Evolutionary conservation across 768 basidiomycete species (phyloP), one percentile per base, ranked within the genome.

Genomic region (Lactifluus piperatus): DNA sequence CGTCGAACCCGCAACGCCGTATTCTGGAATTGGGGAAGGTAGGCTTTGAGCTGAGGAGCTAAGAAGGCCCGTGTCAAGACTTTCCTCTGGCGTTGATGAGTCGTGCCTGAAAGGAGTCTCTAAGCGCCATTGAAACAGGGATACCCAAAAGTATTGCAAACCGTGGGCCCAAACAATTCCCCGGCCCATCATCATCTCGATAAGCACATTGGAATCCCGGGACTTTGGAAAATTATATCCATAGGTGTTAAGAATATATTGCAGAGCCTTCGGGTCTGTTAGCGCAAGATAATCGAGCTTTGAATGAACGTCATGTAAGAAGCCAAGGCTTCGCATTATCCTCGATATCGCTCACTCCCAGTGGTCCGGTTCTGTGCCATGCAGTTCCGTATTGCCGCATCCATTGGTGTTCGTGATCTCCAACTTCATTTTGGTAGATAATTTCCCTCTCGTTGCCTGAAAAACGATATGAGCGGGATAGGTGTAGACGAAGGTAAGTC

Each of bases 1-100:
- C n/a, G n/a, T 29, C 51, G 37, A 24, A 5, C 57, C 51, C 48
- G 53, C 39, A 58, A 49, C 30, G 67, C 67, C 24, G 60, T 65
- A 5, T 51, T 47, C 24, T 66, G 66, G 48, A 73, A 73, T 9
- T 68, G 54, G 24, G 65, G 47, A 14, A 68, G 62, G 49, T 69
- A 72, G 4, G 65, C 59, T 32, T 66, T 60, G 26, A 70, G 51
- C 52, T 71, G 68, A 0, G 62, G 59, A 22, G 64, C 58, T 49
- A 62, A 59, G 62, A 71, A 71, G 11, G 67, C 71, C 10, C 70
- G 66, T 26, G 66, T 65, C 63, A 71, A 64, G 22, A 71, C 61
- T 56, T 67, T 72, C 20, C 70, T 60, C 34, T 71, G 71, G 22
- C 71, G 70, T 10, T 58, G 57, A 55, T 71, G 71, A 29, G 60